A percentile compares a stretch with the other conserved stretches of the same genome.
These are phyloP conservation scores for Leonotis leonurus DNA, from an alignment of 257 asterid species.

Conservation along the genomic window DNA sequence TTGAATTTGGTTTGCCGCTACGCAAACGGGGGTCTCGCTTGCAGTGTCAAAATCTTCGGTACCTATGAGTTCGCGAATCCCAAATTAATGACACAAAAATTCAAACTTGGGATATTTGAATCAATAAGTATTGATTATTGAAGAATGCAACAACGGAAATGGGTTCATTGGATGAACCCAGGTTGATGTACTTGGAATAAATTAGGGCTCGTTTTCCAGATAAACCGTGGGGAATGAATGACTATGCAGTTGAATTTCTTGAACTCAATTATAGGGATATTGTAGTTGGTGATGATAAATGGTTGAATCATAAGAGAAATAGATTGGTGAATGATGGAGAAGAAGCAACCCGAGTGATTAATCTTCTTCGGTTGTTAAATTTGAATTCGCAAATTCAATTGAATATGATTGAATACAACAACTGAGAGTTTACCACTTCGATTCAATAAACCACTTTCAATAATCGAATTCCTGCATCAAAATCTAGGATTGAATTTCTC, in stretches of 20 bases:
- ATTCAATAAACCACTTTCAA: too few species aligned
- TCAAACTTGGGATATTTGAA: slow-evolving; percentile 17
- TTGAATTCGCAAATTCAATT: background rate
- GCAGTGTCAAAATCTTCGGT: background rate
- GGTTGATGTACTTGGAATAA: background rate
- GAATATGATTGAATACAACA: slow-evolving; percentile 1
- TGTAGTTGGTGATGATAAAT: background rate
- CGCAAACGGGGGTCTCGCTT: too few species aligned
- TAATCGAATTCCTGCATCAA: too few species aligned
- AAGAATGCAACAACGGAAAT: slow-evolving; percentile 20
- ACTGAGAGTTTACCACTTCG: background rate
- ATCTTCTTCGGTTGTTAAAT: background rate
- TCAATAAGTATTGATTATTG: slow-evolving; percentile 14
- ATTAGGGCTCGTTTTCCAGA: slow-evolving; percentile 11
- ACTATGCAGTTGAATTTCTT: background rate
- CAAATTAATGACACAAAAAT: slow-evolving; percentile 6
- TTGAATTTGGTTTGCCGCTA: too few species aligned
- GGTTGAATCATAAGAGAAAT: background rate
- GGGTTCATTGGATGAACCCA: slow-evolving; percentile 19
- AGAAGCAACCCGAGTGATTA: background rate
- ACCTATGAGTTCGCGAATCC: slow-evolving; percentile 19
- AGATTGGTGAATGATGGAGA: background rate
- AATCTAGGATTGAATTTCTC: too few species aligned
- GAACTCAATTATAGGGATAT: background rate
- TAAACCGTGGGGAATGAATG: slow-evolving; percentile 8